phyloP scores from a whole-genome alignment of 2,329 filamentous ascomycete genomes.

The Ilyonectria destructans region DNA sequence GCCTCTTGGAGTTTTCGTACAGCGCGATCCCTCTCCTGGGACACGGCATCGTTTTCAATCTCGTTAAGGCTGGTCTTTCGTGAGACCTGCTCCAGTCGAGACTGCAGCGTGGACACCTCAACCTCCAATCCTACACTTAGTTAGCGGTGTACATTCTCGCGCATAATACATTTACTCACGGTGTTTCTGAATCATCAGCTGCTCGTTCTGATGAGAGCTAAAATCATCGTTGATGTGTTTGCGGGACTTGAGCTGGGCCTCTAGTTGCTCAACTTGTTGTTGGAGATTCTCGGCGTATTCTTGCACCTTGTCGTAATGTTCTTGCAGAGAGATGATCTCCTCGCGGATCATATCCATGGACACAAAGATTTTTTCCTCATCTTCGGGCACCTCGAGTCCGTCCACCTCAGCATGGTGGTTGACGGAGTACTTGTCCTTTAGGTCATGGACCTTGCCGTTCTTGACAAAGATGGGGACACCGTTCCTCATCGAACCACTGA shows the following conservation, averaged over 20 bases:
- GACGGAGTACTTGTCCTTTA: constrained; percentile 52
- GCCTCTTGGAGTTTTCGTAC: constrained; percentile 75
- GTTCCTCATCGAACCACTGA: constrained; percentile 66
- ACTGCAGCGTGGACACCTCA: constrained; percentile 73
- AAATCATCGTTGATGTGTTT: constrained; percentile 60
- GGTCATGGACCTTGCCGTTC: constrained; percentile 67
- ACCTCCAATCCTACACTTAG: constrained; percentile 68
- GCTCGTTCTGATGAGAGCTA: constrained; percentile 62
- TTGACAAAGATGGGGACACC: constrained; percentile 72
- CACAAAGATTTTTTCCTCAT: constrained; percentile 73
- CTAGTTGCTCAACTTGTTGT: constrained; percentile 66
- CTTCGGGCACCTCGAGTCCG: constrained; percentile 65
- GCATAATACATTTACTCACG: constrained; percentile 61
- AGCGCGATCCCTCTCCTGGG: constrained; percentile 77
- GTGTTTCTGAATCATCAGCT: constrained; percentile 68
- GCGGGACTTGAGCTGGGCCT: constrained; percentile 64
- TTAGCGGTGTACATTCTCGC: constrained; percentile 6
- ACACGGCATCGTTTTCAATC: constrained; percentile 74
- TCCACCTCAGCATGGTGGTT: constrained; percentile 66
- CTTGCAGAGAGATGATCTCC: constrained; percentile 70
- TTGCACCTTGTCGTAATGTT: constrained; percentile 71
- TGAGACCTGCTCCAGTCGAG: constrained; percentile 74
- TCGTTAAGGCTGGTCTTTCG: constrained; percentile 75
- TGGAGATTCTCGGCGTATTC: constrained; percentile 70
- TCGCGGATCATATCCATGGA: constrained; percentile 75